Conservation (phyloP, 228 moss, liverwort and hornwort species). For the Sphagnum magellanicum region DNA sequence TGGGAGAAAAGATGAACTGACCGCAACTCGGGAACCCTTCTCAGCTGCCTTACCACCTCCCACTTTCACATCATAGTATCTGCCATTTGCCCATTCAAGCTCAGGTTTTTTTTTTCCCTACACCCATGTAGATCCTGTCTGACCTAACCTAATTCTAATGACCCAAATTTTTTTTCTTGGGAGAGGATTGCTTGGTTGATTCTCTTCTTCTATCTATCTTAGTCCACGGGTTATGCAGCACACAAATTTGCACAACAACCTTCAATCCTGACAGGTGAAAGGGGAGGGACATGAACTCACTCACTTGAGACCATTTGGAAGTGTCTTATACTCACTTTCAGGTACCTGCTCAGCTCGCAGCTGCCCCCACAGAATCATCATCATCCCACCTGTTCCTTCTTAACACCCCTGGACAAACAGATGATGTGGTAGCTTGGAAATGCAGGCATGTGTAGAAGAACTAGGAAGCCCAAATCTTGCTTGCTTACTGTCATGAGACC, state of each 20-base stretch:
- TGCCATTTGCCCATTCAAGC: slow-evolving; percentile 13
- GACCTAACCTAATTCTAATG: too few relatives aligned
- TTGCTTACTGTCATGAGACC: neutral
- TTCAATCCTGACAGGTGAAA: neutral
- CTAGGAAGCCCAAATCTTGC: neutral
- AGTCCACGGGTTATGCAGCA: neutral
- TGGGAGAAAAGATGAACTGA: slow-evolving; percentile 23
- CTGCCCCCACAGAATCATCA: slow-evolving; percentile 31
- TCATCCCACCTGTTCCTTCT: neutral
- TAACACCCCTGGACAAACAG: neutral
- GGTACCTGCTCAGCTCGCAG: slow-evolving; percentile 70
- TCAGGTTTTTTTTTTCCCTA: too few relatives aligned
- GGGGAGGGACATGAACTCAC: slow-evolving; percentile 11
- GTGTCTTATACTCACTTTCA: slow-evolving; percentile 71
- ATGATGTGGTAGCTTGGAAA: too few relatives aligned
- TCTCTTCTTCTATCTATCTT: neutral
- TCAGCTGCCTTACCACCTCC: slow-evolving; percentile 72
- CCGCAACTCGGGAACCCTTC: slow-evolving; percentile 92
- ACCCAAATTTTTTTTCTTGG: too few relatives aligned
- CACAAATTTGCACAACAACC: neutral
- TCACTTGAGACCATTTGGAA: slow-evolving; percentile 93
- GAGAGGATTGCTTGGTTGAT: too few relatives aligned
- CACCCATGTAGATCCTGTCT: too few relatives aligned
- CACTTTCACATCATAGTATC: slow-evolving; percentile 87
- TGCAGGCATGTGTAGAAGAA: neutral